phyloP scores from a whole-genome alignment of 768 basidiomycete species.

The Tephrocybe sp. region DNA sequence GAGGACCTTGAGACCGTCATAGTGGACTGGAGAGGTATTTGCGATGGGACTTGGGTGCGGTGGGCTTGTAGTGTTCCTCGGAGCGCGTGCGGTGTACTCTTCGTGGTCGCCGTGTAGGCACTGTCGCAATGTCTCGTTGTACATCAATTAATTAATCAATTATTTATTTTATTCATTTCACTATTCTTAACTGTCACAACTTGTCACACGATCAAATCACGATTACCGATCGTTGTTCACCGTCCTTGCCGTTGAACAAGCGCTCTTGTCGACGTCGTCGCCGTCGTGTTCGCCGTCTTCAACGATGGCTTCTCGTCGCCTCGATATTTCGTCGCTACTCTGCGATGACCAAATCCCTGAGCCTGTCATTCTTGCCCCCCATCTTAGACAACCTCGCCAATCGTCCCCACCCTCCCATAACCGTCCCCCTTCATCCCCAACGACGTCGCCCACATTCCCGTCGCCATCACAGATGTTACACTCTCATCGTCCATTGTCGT shows the following conservation, averaged over 20 bases:
- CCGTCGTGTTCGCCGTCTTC: constrained; percentile 11
- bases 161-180: background rate
- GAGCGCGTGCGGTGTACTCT: constrained; percentile 42
- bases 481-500: constrained; percentile 15
- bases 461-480: constrained; percentile 13
- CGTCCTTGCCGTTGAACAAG: constrained; percentile 10
- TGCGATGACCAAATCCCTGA: constrained; percentile 45
- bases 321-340: constrained; percentile 75
- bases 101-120: constrained; percentile 67
- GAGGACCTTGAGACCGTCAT: constrained; percentile 89
- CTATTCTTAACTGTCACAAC: constrained; percentile 12
- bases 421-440: constrained; percentile 10
- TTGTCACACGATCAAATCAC: constrained; percentile 11
- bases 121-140: constrained; percentile 91
- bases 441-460: constrained; percentile 15
- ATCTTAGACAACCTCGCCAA: constrained; percentile 17
- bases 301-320: constrained; percentile 62
- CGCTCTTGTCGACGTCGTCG: background rate
- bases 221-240: constrained; percentile 5
- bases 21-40: constrained; percentile 67
- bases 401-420: constrained; percentile 17
- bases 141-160: constrained; percentile 35
- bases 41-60: constrained; percentile 92
- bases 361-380: constrained; percentile 23
- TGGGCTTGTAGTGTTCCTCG: constrained; percentile 27